Evolutionary conservation across 495 filamentous ascomycete genomes (phyloP).

Genomic region (Aspergillus egyptiacus): DNA sequence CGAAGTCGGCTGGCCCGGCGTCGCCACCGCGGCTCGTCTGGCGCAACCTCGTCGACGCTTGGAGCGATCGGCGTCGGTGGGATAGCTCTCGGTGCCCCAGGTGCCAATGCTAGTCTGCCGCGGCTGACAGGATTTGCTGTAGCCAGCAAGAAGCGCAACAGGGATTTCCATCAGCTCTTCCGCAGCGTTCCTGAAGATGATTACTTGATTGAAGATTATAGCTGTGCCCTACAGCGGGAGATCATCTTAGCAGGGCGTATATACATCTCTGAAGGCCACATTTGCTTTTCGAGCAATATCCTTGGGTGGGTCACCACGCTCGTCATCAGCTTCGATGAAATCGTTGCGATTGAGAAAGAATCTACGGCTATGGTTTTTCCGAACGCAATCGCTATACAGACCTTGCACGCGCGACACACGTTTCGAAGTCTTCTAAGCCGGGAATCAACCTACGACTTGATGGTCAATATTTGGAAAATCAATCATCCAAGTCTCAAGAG

Average conservation of each 20-base stretch:
- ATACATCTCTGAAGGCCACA: constrained; percentile 94
- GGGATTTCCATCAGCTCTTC: constrained; percentile 91
- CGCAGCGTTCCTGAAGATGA: constrained; percentile 96
- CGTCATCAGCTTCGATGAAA: constrained; percentile 96
- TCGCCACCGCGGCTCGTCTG: constrained; percentile 78
- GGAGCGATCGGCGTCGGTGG: constrained; percentile 63
- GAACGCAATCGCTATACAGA: constrained; percentile 96
- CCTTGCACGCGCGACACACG: constrained; percentile 86
- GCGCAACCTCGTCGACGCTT: constrained; percentile 68
- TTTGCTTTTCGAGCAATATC: constrained; percentile 99
- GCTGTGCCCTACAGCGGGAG: constrained; percentile 90
- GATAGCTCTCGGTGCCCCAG: constrained; percentile 59
- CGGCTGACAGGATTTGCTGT: constrained; percentile 93
- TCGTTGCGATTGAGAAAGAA: constrained; percentile 94
- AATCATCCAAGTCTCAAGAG: constrained; percentile 86
- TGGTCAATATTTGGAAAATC: constrained; percentile 97
- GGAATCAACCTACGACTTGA: constrained; percentile 93
- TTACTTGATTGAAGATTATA: constrained; percentile 97
- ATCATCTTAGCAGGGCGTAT: constrained; percentile 91
- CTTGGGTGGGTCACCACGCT: constrained; percentile 95
- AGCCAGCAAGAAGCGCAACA: constrained; percentile 89
- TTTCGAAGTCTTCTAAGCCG: constrained; percentile 93
- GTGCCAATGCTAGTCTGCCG: constrained; percentile 50
- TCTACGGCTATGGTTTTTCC: constrained; percentile 93
- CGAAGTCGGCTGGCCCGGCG: constrained; percentile 68